Percentiles rank a stretch among this genome's conserved stretches.
Evolutionary conservation across 768 basidiomycete species (phyloP).

Genomic region (Paxillus involutus): DNA sequence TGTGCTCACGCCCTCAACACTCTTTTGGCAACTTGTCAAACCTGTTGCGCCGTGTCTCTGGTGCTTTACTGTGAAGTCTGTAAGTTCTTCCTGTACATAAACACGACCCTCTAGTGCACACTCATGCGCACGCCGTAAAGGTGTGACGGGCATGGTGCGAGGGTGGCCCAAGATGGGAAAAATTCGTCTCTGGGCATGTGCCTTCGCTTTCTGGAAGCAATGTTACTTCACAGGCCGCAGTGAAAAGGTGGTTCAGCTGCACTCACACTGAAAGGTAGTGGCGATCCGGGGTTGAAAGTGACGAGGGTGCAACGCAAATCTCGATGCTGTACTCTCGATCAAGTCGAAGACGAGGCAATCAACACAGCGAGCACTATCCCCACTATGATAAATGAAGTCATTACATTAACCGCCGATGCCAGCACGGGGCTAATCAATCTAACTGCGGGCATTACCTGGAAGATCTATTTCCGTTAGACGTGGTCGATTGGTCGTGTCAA

Average conservation of each 20-base stretch:
- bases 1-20: too few relatives aligned
- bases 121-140: too few relatives aligned
- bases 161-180: too few relatives aligned
- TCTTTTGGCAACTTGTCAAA: too few relatives aligned
- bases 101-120: too few relatives aligned
- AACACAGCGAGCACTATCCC: background rate
- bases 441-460: conserved; percentile 3
- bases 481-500: background rate
- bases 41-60: too few relatives aligned
- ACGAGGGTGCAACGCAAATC: conserved; percentile 12
- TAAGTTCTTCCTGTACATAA: too few relatives aligned
- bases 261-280: conserved; percentile 5
- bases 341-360: conserved; percentile 5
- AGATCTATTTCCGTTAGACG: conserved; percentile 1
- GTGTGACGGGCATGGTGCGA: too few relatives aligned
- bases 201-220: conserved; percentile 1
- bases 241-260: conserved; percentile 2
- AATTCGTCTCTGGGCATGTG: background rate
- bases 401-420: background rate
- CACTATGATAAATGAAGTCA: conserved; percentile 15
- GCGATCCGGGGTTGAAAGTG: conserved; percentile 14
- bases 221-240: conserved; percentile 10
- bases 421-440: background rate
- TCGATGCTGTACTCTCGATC: conserved; percentile 21
- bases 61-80: too few relatives aligned